Percentiles rank a stretch among this genome's conserved stretches.
Evolutionary conservation across 108 stramenopile genomes (phyloP).

Genomic region (Cylindrotheca closterium): DNA sequence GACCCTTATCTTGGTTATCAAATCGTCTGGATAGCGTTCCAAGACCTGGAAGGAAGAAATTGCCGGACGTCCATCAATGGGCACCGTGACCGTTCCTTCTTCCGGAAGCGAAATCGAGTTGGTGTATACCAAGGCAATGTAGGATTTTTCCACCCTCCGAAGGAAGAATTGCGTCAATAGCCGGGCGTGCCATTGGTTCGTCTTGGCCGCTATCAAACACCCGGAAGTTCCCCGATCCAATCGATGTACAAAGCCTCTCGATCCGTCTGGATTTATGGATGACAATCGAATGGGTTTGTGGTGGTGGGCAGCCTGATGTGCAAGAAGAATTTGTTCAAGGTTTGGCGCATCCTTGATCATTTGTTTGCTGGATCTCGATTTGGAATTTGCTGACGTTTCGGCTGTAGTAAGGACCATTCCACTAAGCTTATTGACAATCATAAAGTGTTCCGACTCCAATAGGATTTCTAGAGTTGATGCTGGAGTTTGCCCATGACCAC

Average conservation of each 20-base stretch:
- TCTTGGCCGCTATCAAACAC: constrained; percentile 63
- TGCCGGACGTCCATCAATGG: constrained; percentile 36
- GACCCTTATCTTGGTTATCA: constrained; percentile 35
- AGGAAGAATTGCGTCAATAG: constrained; percentile 58
- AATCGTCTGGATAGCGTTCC: constrained; percentile 1
- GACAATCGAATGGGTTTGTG: constrained; percentile 30
- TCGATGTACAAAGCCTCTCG: constrained; percentile 71
- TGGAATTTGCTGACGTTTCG: constrained; percentile 14
- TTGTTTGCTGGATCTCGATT: background rate
- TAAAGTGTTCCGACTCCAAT: constrained; percentile 43
- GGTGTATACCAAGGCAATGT: constrained; percentile 36
- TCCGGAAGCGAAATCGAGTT: constrained; percentile 8
- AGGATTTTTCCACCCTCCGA: constrained; percentile 52
- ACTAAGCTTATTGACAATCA: constrained; percentile 60
- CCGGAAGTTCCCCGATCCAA: constrained; percentile 78
- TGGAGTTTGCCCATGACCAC: constrained; percentile 41
- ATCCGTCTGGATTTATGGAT: constrained; percentile 48
- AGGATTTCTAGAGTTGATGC: constrained; percentile 38
- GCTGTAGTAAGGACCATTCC: constrained; percentile 59
- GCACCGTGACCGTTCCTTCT: constrained; percentile 19
- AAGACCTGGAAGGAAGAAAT: constrained; percentile 35
- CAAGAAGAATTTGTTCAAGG: constrained; percentile 45
- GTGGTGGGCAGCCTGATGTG: too few relatives aligned
- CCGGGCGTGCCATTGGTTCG: constrained; percentile 47
- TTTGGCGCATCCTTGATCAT: constrained; percentile 30